These are phyloP conservation scores for Trypanosomatidae sp. DNA, from an alignment of 208 protist species.

Conservation along the genomic window DNA sequence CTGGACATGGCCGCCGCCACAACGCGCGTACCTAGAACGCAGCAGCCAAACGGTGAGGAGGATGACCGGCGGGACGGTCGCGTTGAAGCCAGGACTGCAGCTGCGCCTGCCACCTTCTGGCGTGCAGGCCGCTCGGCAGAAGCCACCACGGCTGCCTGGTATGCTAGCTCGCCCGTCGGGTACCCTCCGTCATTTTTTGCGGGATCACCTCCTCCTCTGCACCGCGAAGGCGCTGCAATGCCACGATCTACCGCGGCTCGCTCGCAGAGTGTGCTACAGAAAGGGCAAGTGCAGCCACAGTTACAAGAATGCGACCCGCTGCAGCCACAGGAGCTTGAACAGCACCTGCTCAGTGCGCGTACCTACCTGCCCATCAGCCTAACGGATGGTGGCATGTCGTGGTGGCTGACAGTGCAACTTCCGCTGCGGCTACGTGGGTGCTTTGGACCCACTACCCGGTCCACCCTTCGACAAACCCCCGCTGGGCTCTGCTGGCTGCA, in stretches of 20 bases:
- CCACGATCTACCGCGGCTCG: not conserved
- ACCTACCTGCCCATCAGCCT: conserved; percentile 30
- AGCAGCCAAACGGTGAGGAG: not conserved
- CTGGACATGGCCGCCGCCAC: not conserved
- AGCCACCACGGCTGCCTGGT: not conserved
- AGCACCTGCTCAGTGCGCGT: conserved; percentile 1
- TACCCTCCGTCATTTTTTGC: not conserved
- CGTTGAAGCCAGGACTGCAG: not conserved
- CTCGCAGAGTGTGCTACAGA: not conserved
- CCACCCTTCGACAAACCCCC: conserved; percentile 19
- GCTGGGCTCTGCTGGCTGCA: conserved; percentile 23
- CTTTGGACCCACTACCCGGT: conserved; percentile 23
- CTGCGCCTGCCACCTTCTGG: not conserved
- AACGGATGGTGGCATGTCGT: conserved; percentile 38
- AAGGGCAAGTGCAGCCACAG: not conserved
- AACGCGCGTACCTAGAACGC: not conserved
- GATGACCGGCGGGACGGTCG: not conserved
- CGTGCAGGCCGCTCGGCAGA: not conserved
- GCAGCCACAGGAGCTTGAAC: not conserved
- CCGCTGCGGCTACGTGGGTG: conserved; percentile 33
- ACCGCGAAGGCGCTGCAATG: not conserved
- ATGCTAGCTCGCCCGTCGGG: not conserved
- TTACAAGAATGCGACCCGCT: not conserved
- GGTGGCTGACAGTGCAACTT: conserved; percentile 30
- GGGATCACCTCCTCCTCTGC: not conserved